These are phyloP conservation scores for Neonectria neomacrospora DNA, from an alignment of 2,329 filamentous ascomycete genomes.

Conservation along the genomic window DNA sequence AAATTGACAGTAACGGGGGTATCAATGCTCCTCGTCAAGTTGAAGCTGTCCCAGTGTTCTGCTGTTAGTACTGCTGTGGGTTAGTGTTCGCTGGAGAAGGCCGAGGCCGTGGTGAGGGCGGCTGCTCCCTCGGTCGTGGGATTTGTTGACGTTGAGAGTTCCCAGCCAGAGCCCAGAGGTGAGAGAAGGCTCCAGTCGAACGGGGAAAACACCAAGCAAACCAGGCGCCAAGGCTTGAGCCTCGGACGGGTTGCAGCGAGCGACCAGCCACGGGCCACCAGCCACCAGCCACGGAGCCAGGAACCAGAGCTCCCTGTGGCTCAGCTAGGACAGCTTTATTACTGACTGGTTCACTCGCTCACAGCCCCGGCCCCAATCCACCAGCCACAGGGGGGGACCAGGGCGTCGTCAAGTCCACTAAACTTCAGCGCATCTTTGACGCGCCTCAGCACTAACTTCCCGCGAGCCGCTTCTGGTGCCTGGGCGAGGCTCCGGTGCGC, in stretches of 20 bases:
- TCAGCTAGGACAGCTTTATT: no score
- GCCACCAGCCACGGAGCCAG: constrained; percentile 6
- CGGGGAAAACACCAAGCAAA: constrained; percentile 39
- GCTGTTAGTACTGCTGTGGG: constrained; percentile 36
- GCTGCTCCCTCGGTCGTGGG: constrained; percentile 43
- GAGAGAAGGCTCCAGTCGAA: constrained; percentile 27
- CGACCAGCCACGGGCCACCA: constrained; percentile 29
- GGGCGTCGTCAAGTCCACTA: constrained; percentile 27
- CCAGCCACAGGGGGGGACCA: constrained; percentile 28
- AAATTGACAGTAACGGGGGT: neutral
- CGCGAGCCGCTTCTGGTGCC: constrained; percentile 21
- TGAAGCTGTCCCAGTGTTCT: constrained; percentile 13
- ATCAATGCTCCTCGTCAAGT: neutral
- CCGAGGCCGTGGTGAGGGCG: constrained; percentile 47
- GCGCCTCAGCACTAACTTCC: constrained; percentile 36
- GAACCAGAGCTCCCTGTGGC: no score
- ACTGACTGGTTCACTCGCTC: no score
- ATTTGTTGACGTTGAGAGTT: constrained; percentile 49
- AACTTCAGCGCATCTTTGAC: constrained; percentile 40
- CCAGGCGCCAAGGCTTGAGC: neutral
- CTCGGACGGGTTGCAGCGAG: constrained; percentile 23
- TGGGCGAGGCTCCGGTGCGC: constrained; percentile 36
- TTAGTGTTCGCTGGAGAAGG: constrained; percentile 48
- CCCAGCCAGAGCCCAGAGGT: constrained; percentile 18
- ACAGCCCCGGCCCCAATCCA: no score